phyloP scores from a whole-genome alignment of 1,284 basidiomycete species.

The Cryptococcus floricola region DNA sequence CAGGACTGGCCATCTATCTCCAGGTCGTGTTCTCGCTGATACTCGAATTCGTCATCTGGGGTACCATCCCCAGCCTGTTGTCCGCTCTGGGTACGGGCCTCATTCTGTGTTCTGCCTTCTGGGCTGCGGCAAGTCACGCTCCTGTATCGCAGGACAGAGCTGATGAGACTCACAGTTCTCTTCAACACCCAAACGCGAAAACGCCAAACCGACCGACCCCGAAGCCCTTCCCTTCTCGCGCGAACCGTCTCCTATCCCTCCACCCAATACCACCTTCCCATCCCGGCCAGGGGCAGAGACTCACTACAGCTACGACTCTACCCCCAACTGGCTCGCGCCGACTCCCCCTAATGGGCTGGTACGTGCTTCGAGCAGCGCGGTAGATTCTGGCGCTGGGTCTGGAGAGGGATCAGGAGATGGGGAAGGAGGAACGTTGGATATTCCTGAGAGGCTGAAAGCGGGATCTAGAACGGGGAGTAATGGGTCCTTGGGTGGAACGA shows the following conservation, averaged over 20 bases:
- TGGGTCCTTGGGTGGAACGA: too few relatives aligned
- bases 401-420: too few relatives aligned
- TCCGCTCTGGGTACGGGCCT: constrained; percentile 41
- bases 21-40: constrained; percentile 45
- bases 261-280: constrained; percentile 5
- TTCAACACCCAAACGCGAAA: constrained; percentile 10
- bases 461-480: background rate
- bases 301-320: constrained; percentile 15
- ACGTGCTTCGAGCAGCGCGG: too few relatives aligned
- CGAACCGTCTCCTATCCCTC: constrained; percentile 29
- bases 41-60: constrained; percentile 46
- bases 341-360: too few relatives aligned
- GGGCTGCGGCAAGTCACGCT: constrained; percentile 43
- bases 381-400: too few relatives aligned
- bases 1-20: constrained; percentile 47
- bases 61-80: constrained; percentile 38
- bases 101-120: constrained; percentile 43
- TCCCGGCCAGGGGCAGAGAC: constrained; percentile 4
- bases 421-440: background rate
- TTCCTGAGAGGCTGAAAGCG: background rate
- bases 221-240: constrained; percentile 32
- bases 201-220: constrained; percentile 14
- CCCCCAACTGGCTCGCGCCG: background rate
- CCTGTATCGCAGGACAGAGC: background rate
- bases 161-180: constrained; percentile 12